Conservation (phyloP, 2,329 filamentous ascomycete species). For the Neonectria punicea region DNA sequence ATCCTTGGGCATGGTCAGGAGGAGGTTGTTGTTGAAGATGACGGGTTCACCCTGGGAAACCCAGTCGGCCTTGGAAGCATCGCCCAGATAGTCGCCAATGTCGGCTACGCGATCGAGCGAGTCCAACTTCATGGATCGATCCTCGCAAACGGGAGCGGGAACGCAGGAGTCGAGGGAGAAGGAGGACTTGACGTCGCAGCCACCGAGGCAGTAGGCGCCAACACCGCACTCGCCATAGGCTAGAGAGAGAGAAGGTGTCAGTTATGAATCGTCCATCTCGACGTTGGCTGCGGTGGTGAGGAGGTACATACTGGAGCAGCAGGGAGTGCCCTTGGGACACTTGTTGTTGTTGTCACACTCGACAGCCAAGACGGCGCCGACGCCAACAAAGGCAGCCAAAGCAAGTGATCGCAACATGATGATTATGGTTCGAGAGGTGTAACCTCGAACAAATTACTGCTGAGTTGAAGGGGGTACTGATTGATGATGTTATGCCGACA, state of each 20-base stretch:
- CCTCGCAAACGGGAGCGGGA: conserved; percentile 84
- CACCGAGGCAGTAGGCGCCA: conserved; percentile 94
- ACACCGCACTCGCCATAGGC: conserved; percentile 94
- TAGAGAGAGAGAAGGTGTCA: conserved; percentile 48
- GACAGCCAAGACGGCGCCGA: conserved; percentile 48
- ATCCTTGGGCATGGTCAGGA: conserved; percentile 89
- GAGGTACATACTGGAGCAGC: conserved; percentile 78
- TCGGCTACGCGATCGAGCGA: conserved; percentile 73
- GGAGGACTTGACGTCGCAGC: conserved; percentile 90
- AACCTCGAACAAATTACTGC: conserved; percentile 8
- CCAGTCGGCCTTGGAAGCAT: conserved; percentile 85
- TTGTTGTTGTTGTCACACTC: conserved; percentile 63
- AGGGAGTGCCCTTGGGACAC: conserved; percentile 79
- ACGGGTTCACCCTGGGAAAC: conserved; percentile 83
- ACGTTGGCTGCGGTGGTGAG: background rate
- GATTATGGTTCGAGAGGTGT: conserved; percentile 23
- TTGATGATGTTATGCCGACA: conserved; percentile 18
- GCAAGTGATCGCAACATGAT: conserved; percentile 49
- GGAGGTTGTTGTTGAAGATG: conserved; percentile 72
- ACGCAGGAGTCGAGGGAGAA: conserved; percentile 86
- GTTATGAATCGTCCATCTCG: background rate
- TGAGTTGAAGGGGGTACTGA: conserved; percentile 2
- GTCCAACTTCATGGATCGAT: conserved; percentile 77
- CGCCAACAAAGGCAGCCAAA: conserved; percentile 47
- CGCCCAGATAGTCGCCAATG: conserved; percentile 87